Evolutionary conservation across 2,329 filamentous ascomycete species (phyloP).

Genomic region (Ramularia endophylla): DNA sequence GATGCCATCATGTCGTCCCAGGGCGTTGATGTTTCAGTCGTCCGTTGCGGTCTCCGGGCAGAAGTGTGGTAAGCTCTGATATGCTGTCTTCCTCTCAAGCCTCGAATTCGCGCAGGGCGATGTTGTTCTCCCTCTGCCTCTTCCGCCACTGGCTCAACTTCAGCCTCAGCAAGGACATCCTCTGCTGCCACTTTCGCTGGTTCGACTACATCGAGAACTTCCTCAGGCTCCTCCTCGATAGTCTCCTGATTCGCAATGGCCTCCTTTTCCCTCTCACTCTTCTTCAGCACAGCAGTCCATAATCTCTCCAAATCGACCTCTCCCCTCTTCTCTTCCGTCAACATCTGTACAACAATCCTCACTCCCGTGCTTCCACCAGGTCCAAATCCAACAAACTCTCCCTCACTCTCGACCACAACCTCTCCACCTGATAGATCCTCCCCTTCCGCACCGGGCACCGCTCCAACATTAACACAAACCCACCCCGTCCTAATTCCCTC

Average conservation of each 20-base stretch:
- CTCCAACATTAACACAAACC: conserved; percentile 89
- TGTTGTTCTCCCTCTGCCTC: background rate
- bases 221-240: background rate
- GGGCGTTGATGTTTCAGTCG: background rate
- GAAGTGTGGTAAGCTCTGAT: conserved; percentile 5
- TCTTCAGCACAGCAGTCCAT: conserved; percentile 42
- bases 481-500: conserved; percentile 90
- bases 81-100: conserved; percentile 2
- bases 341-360: conserved; percentile 63
- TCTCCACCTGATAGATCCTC: conserved; percentile 53
- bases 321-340: conserved; percentile 63
- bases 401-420: conserved; percentile 32
- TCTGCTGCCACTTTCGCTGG: background rate
- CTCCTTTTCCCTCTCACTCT: conserved; percentile 21
- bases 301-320: conserved; percentile 62
- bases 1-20: background rate
- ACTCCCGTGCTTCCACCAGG: conserved; percentile 47
- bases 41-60: background rate
- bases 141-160: background rate
- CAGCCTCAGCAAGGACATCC: background rate
- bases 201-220: conserved; percentile 1
- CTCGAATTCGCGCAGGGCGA: background rate
- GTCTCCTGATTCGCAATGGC: conserved; percentile 4
- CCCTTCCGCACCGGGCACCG: conserved; percentile 51
- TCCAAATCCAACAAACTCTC: conserved; percentile 73